phyloP scores from a whole-genome alignment of 108 stramenopile species.

The Licmophora abbreviata region DNA sequence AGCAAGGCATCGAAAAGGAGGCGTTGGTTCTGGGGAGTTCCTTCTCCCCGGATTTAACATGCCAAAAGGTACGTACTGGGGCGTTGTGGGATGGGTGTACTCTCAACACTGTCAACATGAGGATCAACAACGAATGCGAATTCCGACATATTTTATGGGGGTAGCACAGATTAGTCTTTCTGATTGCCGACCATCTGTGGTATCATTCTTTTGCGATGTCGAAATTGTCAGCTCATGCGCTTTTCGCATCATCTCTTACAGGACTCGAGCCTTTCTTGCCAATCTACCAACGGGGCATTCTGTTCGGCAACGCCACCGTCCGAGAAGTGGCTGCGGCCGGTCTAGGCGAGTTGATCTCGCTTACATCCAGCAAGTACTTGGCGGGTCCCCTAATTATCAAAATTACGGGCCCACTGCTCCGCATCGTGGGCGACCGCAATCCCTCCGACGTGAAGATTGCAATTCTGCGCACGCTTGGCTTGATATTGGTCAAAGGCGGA shows the following conservation, averaged over 20 bases:
- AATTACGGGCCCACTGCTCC: conserved; percentile 95
- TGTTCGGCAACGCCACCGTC: conserved; percentile 80
- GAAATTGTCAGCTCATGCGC: conserved; percentile 1
- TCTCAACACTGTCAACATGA: conserved; percentile 19
- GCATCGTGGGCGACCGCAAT: conserved; percentile 96
- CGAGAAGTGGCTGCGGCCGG: conserved; percentile 89
- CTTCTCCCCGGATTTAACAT: conserved; percentile 92
- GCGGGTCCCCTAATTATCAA: conserved; percentile 92
- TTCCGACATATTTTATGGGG: conserved; percentile 42
- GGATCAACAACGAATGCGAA: conserved; percentile 20
- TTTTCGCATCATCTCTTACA: conserved; percentile 14
- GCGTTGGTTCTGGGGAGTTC: conserved; percentile 85
- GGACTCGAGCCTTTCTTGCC: conserved; percentile 95
- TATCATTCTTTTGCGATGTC: conserved; percentile 8
- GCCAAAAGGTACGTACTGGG: conserved; percentile 68
- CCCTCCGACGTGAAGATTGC: conserved; percentile 89
- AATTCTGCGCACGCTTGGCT: conserved; percentile 81
- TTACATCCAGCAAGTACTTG: conserved; percentile 79
- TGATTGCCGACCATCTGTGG: conserved; percentile 31
- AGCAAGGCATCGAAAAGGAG: conserved; percentile 73
- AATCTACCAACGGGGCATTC: conserved; percentile 91
- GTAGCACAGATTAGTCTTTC: conserved; percentile 78
- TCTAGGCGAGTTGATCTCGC: conserved; percentile 88
- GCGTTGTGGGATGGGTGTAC: background rate
- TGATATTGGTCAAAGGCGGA: conserved; percentile 90